Evolutionary conservation across 306 rosid species (phyloP), one percentile per base, ranked within the genome.

Genomic region (Vachellia pachyceras): DNA sequence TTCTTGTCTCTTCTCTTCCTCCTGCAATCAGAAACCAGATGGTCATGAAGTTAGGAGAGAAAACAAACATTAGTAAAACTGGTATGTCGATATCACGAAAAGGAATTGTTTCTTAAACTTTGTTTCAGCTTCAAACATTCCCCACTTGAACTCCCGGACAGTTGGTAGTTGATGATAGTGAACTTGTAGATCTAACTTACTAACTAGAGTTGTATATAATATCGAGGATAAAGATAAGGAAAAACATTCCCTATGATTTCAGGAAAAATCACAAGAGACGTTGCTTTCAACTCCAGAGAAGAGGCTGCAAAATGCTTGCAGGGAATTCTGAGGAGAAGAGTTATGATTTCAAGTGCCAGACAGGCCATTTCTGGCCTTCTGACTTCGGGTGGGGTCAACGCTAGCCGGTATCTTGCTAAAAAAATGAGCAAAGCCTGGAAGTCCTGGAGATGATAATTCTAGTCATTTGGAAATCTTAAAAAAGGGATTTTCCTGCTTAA

Each of bases 301-400:
- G 96, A 82, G 81, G 97, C 91, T 72, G 91, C 90, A 12, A 88
- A 88, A 82, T 89, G 89, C 90, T 85, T 93, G 91, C 92, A 85
- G 86, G 84, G 85, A 76, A 80, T 88, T 82, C 54, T 93, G 87
- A 84, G 86, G 85, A 90, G 85, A 72, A 91, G 44, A 82, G 99
- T 95, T 25, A 90, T 89, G 97, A 82, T 89, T 81, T 95, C 98
- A 81, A 95, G 98, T 82, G 89, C 93, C 83, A 90, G 98, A 85
- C 98, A 95, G 83, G 97, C 96, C 5, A 55, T 91, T 70, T 90
- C 98, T 50, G 94, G 99, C 68, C 80, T 95, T 39, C 81, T 95
- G 55, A 90, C 97, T 14, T 94, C 69, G 45, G 97, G 98, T 22
- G 95, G 91, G 81, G 87, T 89, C 45, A 88, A 87, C 65, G 93